Base-by-base conservation (phyloP, 108 stramenopile genomes). In the Pseudonitzschia pungens region DNA sequence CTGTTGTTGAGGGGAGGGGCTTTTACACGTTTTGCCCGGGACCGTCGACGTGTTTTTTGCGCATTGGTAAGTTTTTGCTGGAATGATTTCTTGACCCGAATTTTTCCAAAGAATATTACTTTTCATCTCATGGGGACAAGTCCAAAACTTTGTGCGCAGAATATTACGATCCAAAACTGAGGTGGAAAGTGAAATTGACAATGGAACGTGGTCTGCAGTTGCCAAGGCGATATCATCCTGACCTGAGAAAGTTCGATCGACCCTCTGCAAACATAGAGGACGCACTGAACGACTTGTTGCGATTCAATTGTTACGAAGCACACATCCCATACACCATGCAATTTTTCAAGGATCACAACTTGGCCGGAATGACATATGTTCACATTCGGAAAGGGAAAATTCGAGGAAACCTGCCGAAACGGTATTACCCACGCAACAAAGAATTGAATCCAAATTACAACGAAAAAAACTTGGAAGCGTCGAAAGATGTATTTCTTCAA, bases 261-360 rank as follows among this genome's bases (percentile, higher is more conserved):
- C 53, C 45, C n/a, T 45, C 52, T 21, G 32, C 28, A 9, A 71
- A 55, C 0, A 45, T 43, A 5, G 81, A 76, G 22, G 67, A 71
- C 32, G 77, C 65, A 2, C 66, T 45, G 18, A 65, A 43, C 20
- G 65, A 56, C 15, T 63, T 84, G 5, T 75, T 95, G 44, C 77
- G 69, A 56, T 92, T 92, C 65, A 83, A 89, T 72, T 95, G 91
- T 68, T 95, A 95, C 56, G 94, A 95, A 70, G 94, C 90, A 31
- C 94, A 95, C 62, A 95, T 95, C 54, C 94, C 94, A 1, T 95
- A 91, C 77, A 92, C 92, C 0, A 95, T 95, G 91, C 94, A 95
- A 62, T 87, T 95, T 52, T 95, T 95, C 73, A 95, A 95, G 60
- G 88, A 86, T 33, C 80, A 66, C 50, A 89, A 86, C 54, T 58